Evolutionary conservation across 306 rosid genomes (phyloP), one percentile per base, ranked within the genome.

Genomic region (Sechiopsis laciniata): DNA sequence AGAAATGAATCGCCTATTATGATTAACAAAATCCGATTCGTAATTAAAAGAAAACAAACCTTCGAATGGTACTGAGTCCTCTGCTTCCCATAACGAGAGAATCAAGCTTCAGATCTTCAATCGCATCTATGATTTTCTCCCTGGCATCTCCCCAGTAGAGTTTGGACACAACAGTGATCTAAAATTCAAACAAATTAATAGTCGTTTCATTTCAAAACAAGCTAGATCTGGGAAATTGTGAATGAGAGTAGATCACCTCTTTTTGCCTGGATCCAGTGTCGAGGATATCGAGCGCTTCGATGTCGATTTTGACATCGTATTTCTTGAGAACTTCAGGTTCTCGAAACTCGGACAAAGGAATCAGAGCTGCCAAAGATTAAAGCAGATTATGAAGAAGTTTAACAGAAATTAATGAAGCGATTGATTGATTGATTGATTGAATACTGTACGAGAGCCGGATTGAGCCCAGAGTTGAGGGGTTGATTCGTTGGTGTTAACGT

Each of bases 71-170:
- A 54, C 96, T 61, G 0, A 86, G 92, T 7, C 98, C 98, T 82
- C 98, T 93, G 85, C 89, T 93, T 83, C 98, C 98, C 89, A 93
- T 76, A 2, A 93, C 92, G n/a, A 93, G 48, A 72, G 90, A 78
- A 55, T 93, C 90, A 79, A 93, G 78, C 77, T 93, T 88, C 76
- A 93, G 87, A 42, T 87, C 97, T 79, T 88, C 96, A 74, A 86
- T 61, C 3, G 97, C 84, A 11, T 90, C 83, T 61, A 93, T 69
- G 10, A 93, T 83, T 79, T 88, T 93, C 89, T 93, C 96, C 75
- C 98, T 88, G 24, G 96, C 89, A 81, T 93, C 98, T 22, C 98
- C 98, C 96, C 98, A 90, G 62, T 88, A 88, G 51, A 93, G 51
- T 79, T 93, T 93, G 20, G 96, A 62, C 60, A 93, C 71, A 67